Base-by-base conservation (phyloP, 371 early-diverging fungal species). In the Syncephalastrum monosporum region DNA sequence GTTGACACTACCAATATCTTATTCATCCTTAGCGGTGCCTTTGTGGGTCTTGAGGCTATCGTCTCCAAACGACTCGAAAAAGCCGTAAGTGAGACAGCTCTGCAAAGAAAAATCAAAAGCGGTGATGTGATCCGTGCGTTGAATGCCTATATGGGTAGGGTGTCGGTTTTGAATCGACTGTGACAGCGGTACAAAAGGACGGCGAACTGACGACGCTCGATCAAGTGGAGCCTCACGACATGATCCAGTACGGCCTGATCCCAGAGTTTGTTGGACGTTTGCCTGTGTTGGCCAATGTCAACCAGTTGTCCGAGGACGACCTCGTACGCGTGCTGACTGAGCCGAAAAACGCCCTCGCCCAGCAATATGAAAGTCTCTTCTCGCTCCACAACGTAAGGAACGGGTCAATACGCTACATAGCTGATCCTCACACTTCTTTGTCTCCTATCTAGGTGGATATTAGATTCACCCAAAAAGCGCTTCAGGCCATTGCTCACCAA, bases 1-100 rank as follows among this genome's bases (percentile, higher is more conserved):
- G 89, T 93, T n/a, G 90, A 93, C 63, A 93, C 93, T 0, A 82
- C 83, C 68, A 91, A 93, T 66, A 91, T 92, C 44, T 66, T 93
- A 46, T 93, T 92, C 65, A 85, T 93, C 43, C 75, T 90, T 53
- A 88, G 89, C 44, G 93, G 93, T 5, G 92, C 92, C 2, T 92
- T 92, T 65, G 83, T 89, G 52, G 93, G 91, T 10, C 65, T 93
- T 25, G 93, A 92, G 44, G 86, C 87, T 49, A 69, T 91, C 13
- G 81, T 92, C 2, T 67, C 69, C 65, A 82, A 89, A 60, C 75
- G 93, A 5, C 61, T 89, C 0, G 83, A 83, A 24, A 84, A 83
- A 72, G 82, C 85, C 24, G 49, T 71, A 61, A 50, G 55, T 21
- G 19, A 53, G 53, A 33, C 29, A 0, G 2, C 2, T 27, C 27